Conservation (phyloP, 768 basidiomycete species). For the Termitomyces sp. region DNA sequence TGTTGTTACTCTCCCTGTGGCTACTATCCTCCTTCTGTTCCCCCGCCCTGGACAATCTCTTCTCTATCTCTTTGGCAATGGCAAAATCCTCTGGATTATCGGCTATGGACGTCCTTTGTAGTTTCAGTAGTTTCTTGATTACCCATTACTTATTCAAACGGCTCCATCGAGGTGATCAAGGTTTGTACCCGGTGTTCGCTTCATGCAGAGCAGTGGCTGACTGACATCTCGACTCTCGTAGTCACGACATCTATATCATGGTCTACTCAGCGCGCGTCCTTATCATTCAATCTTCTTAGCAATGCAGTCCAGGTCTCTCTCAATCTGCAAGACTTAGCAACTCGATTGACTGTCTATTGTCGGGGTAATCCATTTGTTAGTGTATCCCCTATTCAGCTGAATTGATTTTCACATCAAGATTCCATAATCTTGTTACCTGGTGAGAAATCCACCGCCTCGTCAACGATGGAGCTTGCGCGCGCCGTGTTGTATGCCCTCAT, state of each 20-base stretch:
- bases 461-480: not conserved
- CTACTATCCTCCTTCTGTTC: not conserved
- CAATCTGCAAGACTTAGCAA: not conserved
- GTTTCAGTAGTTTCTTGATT: not conserved
- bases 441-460: not conserved
- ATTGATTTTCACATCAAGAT: not conserved
- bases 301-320: not conserved
- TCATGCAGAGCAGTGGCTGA: not conserved
- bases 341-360: not conserved
- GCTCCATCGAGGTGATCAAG: not conserved
- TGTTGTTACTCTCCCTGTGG: not conserved
- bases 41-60: not conserved
- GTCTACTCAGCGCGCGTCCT: not conserved
- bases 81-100: not conserved
- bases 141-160: not conserved
- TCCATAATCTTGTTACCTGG: not conserved
- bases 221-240: not conserved
- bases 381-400: not conserved
- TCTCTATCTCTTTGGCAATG: not conserved
- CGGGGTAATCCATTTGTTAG: not conserved
- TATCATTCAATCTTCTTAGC: not conserved
- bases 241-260: not conserved
- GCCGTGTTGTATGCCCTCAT: slow-evolving; percentile 1
- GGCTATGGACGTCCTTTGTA: not conserved
- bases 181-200: not conserved